Base-by-base conservation (phyloP, 306 rosid species). In the Abrus precatorius region DNA sequence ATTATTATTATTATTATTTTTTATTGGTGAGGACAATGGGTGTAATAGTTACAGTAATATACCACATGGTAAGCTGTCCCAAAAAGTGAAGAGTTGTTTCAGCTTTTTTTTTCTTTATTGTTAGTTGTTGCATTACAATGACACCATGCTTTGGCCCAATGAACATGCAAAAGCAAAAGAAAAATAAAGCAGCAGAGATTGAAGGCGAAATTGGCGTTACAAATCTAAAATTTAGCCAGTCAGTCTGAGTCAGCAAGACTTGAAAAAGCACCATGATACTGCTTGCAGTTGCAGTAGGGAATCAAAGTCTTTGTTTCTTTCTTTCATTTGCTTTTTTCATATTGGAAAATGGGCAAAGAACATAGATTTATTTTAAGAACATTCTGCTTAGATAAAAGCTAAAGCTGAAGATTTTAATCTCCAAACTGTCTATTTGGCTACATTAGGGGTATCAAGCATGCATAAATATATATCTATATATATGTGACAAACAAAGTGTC, bases 181-280 rank as follows among this genome's bases (percentile, higher is more conserved):
- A 69, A 53, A 73, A 74, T 53, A 74, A 64, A 32, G 63, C 43
- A 48, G 73, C 68, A 75, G 66, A 78, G 80, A 91, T 83, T 88
- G 89, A 84, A 79, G 95, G 89, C 90, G 90, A 62, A 83, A 93
- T 89, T 91, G 88, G 86, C 90, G 92, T 84, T 84, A 80, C 76
- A 82, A 77, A 57, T 77, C 53, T 29, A 63, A 10, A 82, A 44
- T 69, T 77, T 32, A 63, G 75, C 69, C 74, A 10, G 14, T 75
- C 77, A 69, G 41, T 69, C 59, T 4, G 78, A 61, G 45, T 75
- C 85, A 72, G 75, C 68, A 67, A 36, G 5, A 28, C 14, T 41
- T 77, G 72, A 54, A 43, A 66, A 29, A 47, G 61, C 13, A 71
- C 20, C 68, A 62, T 7, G 11, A 45, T 60, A 67, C 64, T 20